Evolutionary conservation across 768 basidiomycete genomes (phyloP), one percentile per base, ranked within the genome.

Genomic region (Kwoniella sp.): DNA sequence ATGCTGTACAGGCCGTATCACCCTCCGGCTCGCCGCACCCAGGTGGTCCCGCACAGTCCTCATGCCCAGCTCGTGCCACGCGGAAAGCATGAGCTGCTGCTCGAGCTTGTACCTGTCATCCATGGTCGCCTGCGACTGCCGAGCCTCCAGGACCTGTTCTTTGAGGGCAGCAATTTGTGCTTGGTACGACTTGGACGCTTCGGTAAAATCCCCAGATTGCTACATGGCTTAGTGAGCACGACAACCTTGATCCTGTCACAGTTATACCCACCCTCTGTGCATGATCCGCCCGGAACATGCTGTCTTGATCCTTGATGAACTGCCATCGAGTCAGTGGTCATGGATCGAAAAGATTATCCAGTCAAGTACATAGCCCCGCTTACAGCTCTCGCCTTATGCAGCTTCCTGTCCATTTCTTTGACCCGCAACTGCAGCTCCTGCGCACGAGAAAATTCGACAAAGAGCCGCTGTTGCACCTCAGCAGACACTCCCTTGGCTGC

Each of bases 251-350:
- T 26, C 10, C 29, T 28, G 5, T n/a, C n/a, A n/a, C n/a, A n/a
- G n/a, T n/a, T n/a, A 26, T 17, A n/a, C n/a, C n/a, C n/a, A n/a
- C n/a, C 26, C 17, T 29, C 19, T 25, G 10, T 8, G 46, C 31
- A 17, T 34, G 29, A 17, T 33, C 40, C 26, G 57, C 54, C 60
- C 86, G 86, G 76, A 91, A 86, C 25, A 89, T 78, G 59, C 86
- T 87, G 75, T 95, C 90, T 72, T 93, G 91, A 27, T 84, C 80
- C 70, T 89, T 89, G 77, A 96, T 89, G 74, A 93, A 91, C 88
- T 92, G 64, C 17, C 15, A 25, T 5, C 5, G 1, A 37, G 28
- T 38, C 44, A 53, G 45, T 12, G 7, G 7, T 20, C 12, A 32
- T 29, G n/a, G 26, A 12, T 6, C 10, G 27, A 17, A 5, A 6